Conservation (phyloP, 2,329 filamentous ascomycete species). For the Shiraia bambusicola region DNA sequence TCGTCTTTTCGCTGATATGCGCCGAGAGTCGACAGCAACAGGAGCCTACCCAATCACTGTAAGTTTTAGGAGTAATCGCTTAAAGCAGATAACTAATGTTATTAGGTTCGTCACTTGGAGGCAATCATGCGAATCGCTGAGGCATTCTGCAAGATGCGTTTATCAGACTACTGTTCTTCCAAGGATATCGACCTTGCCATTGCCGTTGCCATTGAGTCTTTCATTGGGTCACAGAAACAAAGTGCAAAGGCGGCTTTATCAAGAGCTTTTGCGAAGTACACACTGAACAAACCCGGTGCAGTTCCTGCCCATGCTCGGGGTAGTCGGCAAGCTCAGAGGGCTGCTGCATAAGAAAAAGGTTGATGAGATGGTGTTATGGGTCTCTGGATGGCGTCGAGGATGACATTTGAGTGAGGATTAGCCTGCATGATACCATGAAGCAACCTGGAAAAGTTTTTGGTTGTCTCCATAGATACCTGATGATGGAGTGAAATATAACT, state of each 20-base stretch:
- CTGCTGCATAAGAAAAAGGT: conserved; percentile 23
- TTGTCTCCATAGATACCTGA: no score
- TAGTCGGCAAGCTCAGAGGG: conserved; percentile 31
- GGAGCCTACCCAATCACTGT: conserved; percentile 98
- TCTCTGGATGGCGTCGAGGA: conserved; percentile 2
- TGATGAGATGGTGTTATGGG: conserved; percentile 4
- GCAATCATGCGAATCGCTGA: conserved; percentile 96
- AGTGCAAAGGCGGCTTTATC: conserved; percentile 96
- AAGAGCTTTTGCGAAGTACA: conserved; percentile 93
- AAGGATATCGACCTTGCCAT: conserved; percentile 96
- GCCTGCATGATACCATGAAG: conserved; percentile 19
- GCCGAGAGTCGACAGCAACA: conserved; percentile 86
- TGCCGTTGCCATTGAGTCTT: conserved; percentile 92
- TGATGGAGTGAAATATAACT: neutral
- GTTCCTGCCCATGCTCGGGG: conserved; percentile 32
- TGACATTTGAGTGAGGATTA: conserved; percentile 7
- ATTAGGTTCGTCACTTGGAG: conserved; percentile 90
- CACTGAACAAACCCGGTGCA: conserved; percentile 49
- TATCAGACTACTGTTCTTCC: conserved; percentile 91
- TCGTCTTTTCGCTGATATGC: conserved; percentile 92
- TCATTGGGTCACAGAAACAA: conserved; percentile 94
- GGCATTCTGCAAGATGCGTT: conserved; percentile 93
- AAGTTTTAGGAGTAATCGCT: conserved; percentile 43
- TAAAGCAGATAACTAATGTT: conserved; percentile 14
- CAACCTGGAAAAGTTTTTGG: neutral